These are phyloP conservation scores for Taphrina confusa DNA, from an alignment of 1,139 yeast species.

Conservation along the genomic window DNA sequence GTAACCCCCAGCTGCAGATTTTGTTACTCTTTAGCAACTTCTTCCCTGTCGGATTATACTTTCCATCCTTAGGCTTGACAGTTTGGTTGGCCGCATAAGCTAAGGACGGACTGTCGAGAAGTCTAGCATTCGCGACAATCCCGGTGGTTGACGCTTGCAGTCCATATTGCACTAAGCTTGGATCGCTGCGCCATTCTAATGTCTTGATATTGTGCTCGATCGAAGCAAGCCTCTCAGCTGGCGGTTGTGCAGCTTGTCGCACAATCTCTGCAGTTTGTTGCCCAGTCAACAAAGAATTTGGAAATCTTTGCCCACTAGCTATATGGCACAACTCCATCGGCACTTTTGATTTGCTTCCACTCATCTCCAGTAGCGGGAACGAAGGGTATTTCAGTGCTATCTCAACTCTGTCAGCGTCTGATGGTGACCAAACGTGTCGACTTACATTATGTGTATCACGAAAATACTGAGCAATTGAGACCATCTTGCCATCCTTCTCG, in stretches of 20 bases:
- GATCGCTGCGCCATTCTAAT: constrained; percentile 38
- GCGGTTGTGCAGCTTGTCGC: constrained; percentile 22
- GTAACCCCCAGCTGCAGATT: constrained; percentile 38
- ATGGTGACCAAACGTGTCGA: constrained; percentile 27
- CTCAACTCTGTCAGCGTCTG: constrained; percentile 12
- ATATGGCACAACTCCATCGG: constrained; percentile 38
- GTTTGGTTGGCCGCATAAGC: constrained; percentile 16
- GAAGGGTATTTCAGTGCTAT: constrained; percentile 35
- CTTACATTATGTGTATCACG: constrained; percentile 36
- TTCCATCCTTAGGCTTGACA: constrained; percentile 36
- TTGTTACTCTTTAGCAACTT: constrained; percentile 31
- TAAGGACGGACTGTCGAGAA: constrained; percentile 36
- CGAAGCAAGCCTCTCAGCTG: constrained; percentile 12
- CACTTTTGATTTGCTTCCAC: constrained; percentile 33
- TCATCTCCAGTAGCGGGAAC: constrained; percentile 37
- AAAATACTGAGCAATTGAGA: constrained; percentile 37
- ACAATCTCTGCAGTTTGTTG: constrained; percentile 38
- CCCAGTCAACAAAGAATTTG: constrained; percentile 32
- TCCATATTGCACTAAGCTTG: constrained; percentile 36
- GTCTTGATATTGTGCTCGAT: constrained; percentile 34
- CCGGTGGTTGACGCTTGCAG: constrained; percentile 28
- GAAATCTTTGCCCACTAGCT: constrained; percentile 37
- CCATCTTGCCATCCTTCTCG: constrained; percentile 23
- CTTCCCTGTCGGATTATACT: constrained; percentile 38
- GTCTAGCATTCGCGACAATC: constrained; percentile 36